phyloP scores from a whole-genome alignment of 2,329 filamentous ascomycete species.

The Karstenula rhodostoma region DNA sequence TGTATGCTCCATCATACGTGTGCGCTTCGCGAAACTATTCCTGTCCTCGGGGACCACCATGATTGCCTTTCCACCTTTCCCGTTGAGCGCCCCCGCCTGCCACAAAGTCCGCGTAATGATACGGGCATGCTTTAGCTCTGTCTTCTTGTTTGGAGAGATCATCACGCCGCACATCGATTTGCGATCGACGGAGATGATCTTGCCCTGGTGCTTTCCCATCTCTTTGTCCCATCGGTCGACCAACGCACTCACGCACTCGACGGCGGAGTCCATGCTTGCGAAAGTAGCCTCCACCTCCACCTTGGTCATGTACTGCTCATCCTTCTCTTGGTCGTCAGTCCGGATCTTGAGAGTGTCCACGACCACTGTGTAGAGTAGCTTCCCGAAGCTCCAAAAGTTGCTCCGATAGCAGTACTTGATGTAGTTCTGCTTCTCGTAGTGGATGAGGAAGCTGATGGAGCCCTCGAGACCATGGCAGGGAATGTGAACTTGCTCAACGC shows the following conservation, averaged over 20 bases:
- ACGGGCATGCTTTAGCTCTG: neutral
- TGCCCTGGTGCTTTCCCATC: neutral
- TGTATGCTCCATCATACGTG: neutral
- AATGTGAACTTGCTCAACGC: neutral
- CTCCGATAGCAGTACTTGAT: conserved; percentile 8
- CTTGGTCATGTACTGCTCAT: neutral
- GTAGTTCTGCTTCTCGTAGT: neutral
- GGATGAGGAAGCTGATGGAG: neutral
- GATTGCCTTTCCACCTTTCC: neutral
- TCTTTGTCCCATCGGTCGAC: conserved; percentile 3
- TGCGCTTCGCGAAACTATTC: neutral
- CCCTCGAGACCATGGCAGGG: neutral
- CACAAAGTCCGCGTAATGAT: neutral
- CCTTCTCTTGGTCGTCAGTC: neutral
- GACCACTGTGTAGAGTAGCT: conserved; percentile 7
- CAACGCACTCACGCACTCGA: neutral
- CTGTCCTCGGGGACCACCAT: neutral
- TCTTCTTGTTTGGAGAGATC: neutral
- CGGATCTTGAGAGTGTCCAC: neutral
- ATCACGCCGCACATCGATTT: neutral
- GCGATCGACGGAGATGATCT: neutral
- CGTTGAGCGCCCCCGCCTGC: conserved; percentile 1
- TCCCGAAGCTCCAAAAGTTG: neutral
- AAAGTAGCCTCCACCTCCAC: neutral
- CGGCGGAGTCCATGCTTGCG: neutral